Conservation (phyloP, 1,284 basidiomycete species). For the Apiotrichum gamsii region DNA sequence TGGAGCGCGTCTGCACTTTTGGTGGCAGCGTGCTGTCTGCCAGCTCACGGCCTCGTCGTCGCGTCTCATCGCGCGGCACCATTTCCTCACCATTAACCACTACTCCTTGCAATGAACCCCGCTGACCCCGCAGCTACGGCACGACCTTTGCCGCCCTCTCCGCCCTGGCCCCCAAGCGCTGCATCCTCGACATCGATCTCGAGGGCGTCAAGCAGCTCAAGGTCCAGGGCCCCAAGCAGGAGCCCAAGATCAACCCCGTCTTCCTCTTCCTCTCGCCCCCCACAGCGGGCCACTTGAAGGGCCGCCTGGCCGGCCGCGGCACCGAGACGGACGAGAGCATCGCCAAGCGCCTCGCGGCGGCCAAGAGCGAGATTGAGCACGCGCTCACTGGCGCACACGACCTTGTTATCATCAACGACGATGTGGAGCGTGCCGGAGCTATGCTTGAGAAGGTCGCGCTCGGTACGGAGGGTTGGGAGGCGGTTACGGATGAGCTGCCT, state of each 20-base stretch:
- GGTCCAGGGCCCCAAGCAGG: slow-evolving; percentile 53
- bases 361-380: slow-evolving; percentile 77
- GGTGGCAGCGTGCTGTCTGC: too few relatives aligned
- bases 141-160: slow-evolving; percentile 69
- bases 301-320: slow-evolving; percentile 69
- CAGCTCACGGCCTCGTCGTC: too few relatives aligned
- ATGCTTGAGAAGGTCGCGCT: slow-evolving; percentile 61
- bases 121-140: slow-evolving; percentile 61
- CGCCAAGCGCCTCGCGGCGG: slow-evolving; percentile 69
- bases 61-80: too few relatives aligned
- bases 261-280: slow-evolving; percentile 94
- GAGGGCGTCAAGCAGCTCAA: slow-evolving; percentile 93
- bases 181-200: slow-evolving; percentile 94
- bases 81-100: background rate
- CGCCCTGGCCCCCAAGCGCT: slow-evolving; percentile 59
- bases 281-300: slow-evolving; percentile 59
- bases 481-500: slow-evolving; percentile 40
- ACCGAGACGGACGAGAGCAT: slow-evolving; percentile 77
- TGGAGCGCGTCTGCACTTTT: too few relatives aligned
- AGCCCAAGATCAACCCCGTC: slow-evolving; percentile 65
- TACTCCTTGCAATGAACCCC: background rate
- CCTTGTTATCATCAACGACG: slow-evolving; percentile 84
- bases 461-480: slow-evolving; percentile 52
- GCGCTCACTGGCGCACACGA: slow-evolving; percentile 72
- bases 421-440: slow-evolving; percentile 74